Evolutionary conservation across 495 filamentous ascomycete genomes (phyloP).

Genomic region (Penicillium coprophilum): DNA sequence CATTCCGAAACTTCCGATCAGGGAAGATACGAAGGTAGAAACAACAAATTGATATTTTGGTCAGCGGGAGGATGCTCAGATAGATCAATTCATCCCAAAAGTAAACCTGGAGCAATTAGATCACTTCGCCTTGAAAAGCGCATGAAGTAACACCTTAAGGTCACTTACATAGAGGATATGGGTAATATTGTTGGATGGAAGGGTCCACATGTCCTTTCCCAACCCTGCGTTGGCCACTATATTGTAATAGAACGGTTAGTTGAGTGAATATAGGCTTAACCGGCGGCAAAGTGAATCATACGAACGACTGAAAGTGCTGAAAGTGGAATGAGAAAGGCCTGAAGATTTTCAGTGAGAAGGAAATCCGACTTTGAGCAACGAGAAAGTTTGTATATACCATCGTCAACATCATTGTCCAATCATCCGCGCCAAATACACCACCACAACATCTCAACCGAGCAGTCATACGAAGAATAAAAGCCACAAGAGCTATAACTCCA

Average conservation of each 20-base stretch:
- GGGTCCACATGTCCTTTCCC: slow-evolving; percentile 48
- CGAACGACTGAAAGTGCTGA: slow-evolving; percentile 29
- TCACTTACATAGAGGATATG: slow-evolving; percentile 33
- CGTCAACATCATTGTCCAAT: slow-evolving; percentile 31
- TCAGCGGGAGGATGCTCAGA: slow-evolving; percentile 33
- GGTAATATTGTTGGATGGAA: slow-evolving; percentile 48
- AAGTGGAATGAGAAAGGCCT: slow-evolving; percentile 26
- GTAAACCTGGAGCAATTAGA: slow-evolving; percentile 21
- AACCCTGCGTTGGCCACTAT: slow-evolving; percentile 42
- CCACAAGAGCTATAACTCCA: slow-evolving; percentile 26
- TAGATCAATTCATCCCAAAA: slow-evolving; percentile 39
- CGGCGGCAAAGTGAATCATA: slow-evolving; percentile 11
- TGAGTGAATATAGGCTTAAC: neutral
- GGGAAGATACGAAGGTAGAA: slow-evolving; percentile 49
- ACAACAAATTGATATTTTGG: slow-evolving; percentile 40
- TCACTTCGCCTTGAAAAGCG: neutral
- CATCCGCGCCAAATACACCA: slow-evolving; percentile 32
- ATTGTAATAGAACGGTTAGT: neutral
- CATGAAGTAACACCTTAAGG: neutral
- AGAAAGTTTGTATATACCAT: slow-evolving; percentile 20
- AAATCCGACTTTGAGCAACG: neutral
- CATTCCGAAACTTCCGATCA: slow-evolving; percentile 25
- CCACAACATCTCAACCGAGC: slow-evolving; percentile 28
- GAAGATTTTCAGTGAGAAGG: neutral
- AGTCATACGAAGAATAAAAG: slow-evolving; percentile 30